Base-by-base conservation (phyloP, 257 asterid genomes). In the Gentiana straminea region DNA sequence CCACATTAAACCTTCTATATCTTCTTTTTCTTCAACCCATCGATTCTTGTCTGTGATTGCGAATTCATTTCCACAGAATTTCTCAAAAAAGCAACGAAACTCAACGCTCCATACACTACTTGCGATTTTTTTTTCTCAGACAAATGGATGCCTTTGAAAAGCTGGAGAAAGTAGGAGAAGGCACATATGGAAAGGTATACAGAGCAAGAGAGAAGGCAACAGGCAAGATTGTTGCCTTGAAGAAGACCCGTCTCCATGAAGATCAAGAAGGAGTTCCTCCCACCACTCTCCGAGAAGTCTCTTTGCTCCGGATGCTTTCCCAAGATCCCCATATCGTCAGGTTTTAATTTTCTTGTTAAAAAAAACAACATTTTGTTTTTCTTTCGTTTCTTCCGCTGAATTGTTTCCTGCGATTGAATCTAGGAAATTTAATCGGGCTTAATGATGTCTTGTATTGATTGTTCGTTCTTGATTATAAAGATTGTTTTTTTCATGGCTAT, bases 231-330 rank as follows among this genome's bases (percentile, higher is more conserved):
- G 98, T 91, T 0, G 98, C 97, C 7, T 62, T 91, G 52, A 91
- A 91, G 82, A 91, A 91, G 58, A 91, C 98, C 1, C 93, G 97
- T 55, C 98, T 91, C 55, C 90, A 78, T 12, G 98, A 91, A 66
- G 97, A 91, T 62, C 95, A 91, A 56, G 97, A 91, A 75, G 98
- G 98, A 13, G 98, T 91, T 15, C 98, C 98, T 1, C 93, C 97
- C 33, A 91, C 98, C 46, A 88, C 98, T 56, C 98, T 91, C 50
- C 95, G 96, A 35, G 96, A 91, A 81, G 85, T 90, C 59, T 90
- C 98, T 4, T 39, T 90, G 59, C 78, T 90, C 56, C 71, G 96
- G 10, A 90, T 90, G 98, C 95, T 90, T 65, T 86, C 98, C 15
- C 52, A 96, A 58, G 96, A 87, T 43, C 84, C 94, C 33, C 89